Conservation (phyloP, 192 early-diverging fungal genomes). For the Linnemannia elongata region DNA sequence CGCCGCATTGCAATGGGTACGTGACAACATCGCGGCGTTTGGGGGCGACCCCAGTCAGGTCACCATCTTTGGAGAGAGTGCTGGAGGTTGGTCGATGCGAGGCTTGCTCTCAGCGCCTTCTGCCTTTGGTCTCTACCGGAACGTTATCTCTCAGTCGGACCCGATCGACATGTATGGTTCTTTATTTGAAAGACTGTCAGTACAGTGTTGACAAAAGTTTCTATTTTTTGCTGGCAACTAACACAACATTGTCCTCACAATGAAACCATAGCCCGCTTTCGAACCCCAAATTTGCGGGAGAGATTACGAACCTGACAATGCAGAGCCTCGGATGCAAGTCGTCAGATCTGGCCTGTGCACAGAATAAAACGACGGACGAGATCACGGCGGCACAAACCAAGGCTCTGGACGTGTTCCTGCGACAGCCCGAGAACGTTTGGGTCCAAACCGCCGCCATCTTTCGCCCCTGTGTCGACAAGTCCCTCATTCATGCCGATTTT, state of each 20-base stretch:
- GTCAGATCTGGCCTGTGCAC: constrained; percentile 22
- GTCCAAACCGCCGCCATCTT: neutral
- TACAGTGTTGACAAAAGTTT: neutral
- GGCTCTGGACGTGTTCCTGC: neutral
- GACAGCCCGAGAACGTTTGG: neutral
- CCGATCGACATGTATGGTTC: constrained; percentile 12
- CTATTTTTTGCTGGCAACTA: neutral
- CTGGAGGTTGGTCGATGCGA: constrained; percentile 26
- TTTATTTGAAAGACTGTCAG: neutral
- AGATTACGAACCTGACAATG: constrained; percentile 5
- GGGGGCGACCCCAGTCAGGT: constrained; percentile 69
- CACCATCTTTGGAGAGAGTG: constrained; percentile 68
- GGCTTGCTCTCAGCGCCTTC: constrained; percentile 29
- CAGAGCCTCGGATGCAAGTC: constrained; percentile 1
- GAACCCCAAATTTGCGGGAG: constrained; percentile 6
- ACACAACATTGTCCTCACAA: neutral
- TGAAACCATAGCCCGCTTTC: constrained; percentile 22
- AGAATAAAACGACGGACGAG: constrained; percentile 21
- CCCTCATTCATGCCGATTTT: constrained; percentile 17
- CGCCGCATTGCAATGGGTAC: constrained; percentile 70
- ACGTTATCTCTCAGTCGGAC: constrained; percentile 31
- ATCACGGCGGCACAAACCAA: neutral
- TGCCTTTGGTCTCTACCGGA: constrained; percentile 22
- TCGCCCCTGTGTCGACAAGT: constrained; percentile 10
- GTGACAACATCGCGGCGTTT: constrained; percentile 73